These are phyloP conservation scores for Penicillium egyptiacum DNA, from an alignment of 495 filamentous ascomycete species.

Conservation along the genomic window DNA sequence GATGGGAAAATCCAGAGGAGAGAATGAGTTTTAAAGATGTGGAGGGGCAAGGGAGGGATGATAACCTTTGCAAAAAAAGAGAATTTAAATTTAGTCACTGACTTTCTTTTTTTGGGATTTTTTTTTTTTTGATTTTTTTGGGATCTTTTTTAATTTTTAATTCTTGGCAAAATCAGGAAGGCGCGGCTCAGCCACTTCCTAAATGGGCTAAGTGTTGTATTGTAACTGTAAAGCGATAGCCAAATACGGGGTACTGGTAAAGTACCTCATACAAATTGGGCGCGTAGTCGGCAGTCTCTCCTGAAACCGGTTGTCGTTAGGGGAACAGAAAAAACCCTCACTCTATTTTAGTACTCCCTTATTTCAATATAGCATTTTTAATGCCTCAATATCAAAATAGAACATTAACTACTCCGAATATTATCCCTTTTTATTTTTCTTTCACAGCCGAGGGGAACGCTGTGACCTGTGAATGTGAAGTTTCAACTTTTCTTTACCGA, in stretches of 20 bases:
- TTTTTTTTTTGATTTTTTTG: not conserved
- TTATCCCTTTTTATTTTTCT: not conserved
- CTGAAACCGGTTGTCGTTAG: conserved; percentile 31
- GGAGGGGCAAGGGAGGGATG: conserved; percentile 21
- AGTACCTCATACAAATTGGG: conserved; percentile 7
- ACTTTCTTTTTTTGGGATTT: conserved; percentile 17
- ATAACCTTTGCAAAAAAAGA: conserved; percentile 17
- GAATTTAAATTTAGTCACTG: conserved; percentile 39
- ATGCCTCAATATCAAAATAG: conserved; percentile 12
- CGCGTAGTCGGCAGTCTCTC: conserved; percentile 9
- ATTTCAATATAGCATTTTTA: conserved; percentile 6
- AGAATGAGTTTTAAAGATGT: conserved; percentile 32
- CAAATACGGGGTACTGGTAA: conserved; percentile 2
- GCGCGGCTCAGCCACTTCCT: conserved; percentile 19
- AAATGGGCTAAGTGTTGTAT: conserved; percentile 20
- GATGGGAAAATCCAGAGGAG: conserved; percentile 29
- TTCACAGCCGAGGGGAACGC: conserved; percentile 10
- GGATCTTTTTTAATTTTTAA: not conserved
- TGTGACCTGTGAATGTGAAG: not conserved
- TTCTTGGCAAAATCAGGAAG: conserved; percentile 12
- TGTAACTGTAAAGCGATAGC: not conserved
- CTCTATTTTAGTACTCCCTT: conserved; percentile 8
- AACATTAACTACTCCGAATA: no score
- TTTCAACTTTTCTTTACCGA: not conserved
- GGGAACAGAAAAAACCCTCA: conserved; percentile 28